These are phyloP conservation scores for Komagataella mondaviorum DNA, from an alignment of 805 yeast species.

Conservation along the genomic window DNA sequence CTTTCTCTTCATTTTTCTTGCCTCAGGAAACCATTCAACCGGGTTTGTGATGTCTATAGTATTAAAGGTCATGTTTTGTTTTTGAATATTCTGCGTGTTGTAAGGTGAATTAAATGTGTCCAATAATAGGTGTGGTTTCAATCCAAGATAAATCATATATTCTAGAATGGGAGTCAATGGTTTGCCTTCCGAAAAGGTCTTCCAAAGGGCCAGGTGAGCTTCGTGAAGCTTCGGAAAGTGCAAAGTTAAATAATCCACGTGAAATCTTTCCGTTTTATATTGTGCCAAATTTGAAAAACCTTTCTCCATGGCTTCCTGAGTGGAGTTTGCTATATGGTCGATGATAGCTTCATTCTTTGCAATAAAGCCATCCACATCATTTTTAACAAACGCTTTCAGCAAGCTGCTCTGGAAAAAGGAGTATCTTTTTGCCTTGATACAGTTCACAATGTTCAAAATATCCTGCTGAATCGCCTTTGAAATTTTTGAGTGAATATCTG, in stretches of 20 bases:
- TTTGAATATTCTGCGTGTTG: slow-evolving; percentile 16
- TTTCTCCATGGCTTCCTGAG: not conserved
- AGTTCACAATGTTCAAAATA: not conserved
- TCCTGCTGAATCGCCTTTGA: not conserved
- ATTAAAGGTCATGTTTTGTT: slow-evolving; percentile 18
- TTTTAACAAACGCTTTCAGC: not conserved
- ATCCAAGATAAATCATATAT: slow-evolving; percentile 12
- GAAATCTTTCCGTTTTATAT: not conserved
- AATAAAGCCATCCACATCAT: not conserved
- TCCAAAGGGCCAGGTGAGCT: not conserved
- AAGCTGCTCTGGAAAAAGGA: not conserved
- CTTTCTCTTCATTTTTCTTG: slow-evolving; percentile 66
- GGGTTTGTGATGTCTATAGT: slow-evolving; percentile 42
- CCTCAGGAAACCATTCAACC: slow-evolving; percentile 72
- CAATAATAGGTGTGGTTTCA: slow-evolving; percentile 17
- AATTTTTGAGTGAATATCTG: not conserved
- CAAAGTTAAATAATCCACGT: not conserved
- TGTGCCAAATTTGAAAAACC: not conserved
- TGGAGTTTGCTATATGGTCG: not conserved
- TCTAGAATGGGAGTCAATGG: slow-evolving; percentile 9
- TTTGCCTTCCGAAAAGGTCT: not conserved
- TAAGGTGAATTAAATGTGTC: slow-evolving; percentile 13
- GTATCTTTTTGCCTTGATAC: not conserved
- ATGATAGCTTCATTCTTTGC: not conserved
- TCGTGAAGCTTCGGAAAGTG: not conserved